Evolutionary conservation across 495 filamentous ascomycete species (phyloP), one percentile per base, ranked within the genome.

Genomic region (Tuber indicum): DNA sequence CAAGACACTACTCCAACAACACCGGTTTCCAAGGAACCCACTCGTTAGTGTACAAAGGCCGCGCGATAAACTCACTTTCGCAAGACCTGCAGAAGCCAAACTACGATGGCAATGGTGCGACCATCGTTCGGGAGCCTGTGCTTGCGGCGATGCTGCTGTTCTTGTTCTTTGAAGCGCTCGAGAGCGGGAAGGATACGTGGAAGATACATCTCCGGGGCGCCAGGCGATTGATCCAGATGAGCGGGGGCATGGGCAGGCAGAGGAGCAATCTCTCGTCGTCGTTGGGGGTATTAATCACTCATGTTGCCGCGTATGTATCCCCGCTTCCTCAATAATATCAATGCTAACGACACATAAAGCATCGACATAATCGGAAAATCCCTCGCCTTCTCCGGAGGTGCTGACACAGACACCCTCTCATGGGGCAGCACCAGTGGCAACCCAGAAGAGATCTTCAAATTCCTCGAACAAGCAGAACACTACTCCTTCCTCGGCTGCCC

Each of bases 291-390:
- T 79, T 83, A 21, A 82, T 83, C 71, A 82, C 78, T 45, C 81
- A 83, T 44, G 81, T 83, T 58, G 78, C 78, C 75, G 78, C 78
- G 77, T 80, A 76, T 75, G 73, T 23, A 36, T 19, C 26, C 6
- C 73, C 42, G 19, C 26, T 23, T 44, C 36, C 23, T 26, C n/a
- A 32, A 26, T 62, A 26, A 4, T 26, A 32, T 26, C 41, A 44
- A 44, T 43, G 4, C 77, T 81, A 75, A 81, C 17, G 23, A 17
- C n/a, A 21, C 75, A 12, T 21, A 49, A 69, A 81, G 80, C 70
- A 81, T 83, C 74, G 82, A 83, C 52, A 83, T 83, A 43, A 83
- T 83, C 26, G 82, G 82, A 41, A 79, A 77, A 49, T 83, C 82
- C 19, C 75, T 83, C 9, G 76, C 81, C 6, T 83, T 81, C 70